These are phyloP conservation scores for Vicia villosa DNA, from an alignment of 306 rosid species.

Conservation along the genomic window DNA sequence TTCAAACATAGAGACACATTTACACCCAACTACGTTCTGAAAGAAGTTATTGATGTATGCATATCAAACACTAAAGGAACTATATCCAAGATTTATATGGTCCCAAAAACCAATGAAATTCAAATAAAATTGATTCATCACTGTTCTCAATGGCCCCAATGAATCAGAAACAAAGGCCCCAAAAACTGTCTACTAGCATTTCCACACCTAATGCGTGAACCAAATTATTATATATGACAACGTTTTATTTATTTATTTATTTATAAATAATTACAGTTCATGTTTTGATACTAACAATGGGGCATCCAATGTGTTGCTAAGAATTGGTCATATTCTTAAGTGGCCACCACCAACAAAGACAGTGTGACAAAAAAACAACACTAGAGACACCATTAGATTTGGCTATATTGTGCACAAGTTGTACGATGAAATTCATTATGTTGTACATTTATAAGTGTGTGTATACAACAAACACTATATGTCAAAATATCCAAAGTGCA, in stretches of 20 bases:
- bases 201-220: slow-evolving; percentile 81
- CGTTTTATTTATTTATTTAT: neutral
- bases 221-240: slow-evolving; percentile 50
- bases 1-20: slow-evolving; percentile 39
- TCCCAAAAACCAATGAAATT: slow-evolving; percentile 46
- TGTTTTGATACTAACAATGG: slow-evolving; percentile 44
- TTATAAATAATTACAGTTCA: slow-evolving; percentile 31
- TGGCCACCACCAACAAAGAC: slow-evolving; percentile 53
- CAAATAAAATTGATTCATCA: slow-evolving; percentile 41
- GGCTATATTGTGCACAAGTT: slow-evolving; percentile 32
- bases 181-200: slow-evolving; percentile 52
- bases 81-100: slow-evolving; percentile 47
- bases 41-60: slow-evolving; percentile 36
- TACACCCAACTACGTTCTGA: slow-evolving; percentile 11
- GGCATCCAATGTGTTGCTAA: slow-evolving; percentile 63
- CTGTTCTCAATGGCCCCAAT: slow-evolving; percentile 42
- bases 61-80: slow-evolving; percentile 42
- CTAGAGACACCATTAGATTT: slow-evolving; percentile 41
- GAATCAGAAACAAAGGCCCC: slow-evolving; percentile 57
- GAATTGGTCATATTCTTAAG: slow-evolving; percentile 35
- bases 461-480: slow-evolving; percentile 3
- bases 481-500: neutral
- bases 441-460: slow-evolving; percentile 12
- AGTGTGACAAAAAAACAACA: slow-evolving; percentile 57
- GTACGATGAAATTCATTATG: slow-evolving; percentile 30